Evolutionary conservation across 2,329 filamentous ascomycete species (phyloP), one percentile per base, ranked within the genome.

Genomic region (Dothideomycetidae sp.): DNA sequence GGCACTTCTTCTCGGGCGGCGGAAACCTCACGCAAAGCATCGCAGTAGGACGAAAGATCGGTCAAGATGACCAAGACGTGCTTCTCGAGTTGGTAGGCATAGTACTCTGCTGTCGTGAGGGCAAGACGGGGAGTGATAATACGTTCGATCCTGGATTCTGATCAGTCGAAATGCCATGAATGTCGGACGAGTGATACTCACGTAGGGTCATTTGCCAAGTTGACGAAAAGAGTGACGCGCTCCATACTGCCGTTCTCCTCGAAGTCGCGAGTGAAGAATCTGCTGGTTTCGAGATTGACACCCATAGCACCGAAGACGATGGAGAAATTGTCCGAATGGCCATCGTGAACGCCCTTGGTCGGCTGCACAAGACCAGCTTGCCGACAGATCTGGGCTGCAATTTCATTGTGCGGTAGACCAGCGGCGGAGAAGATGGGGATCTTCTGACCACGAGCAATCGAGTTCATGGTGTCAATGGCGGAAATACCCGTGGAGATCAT

Each of bases 401-500:
- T 96, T 70, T 98, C 90, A 67, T 98, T 98, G 68, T 98, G 92
- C 28, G 92, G 92, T 42, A 98, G 75, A 85, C 90, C 90, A 43
- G 90, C 78, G 38, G 90, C 85, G 16, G 90, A 98, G 75, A 98
- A 98, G 54, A 98, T 98, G 51, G 92, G 90, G 48, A 98, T 98
- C 73, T 98, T 98, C 62, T 98, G 90, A 45, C 90, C 90, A 74
- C 90, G 85, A 47, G 92, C 90, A 61, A 96, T 93, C 35, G 67
- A 71, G 59, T 71, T 71, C 88, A 96, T 96, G 44, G 86, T 93
- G 59, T 96, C 88, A 55, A 98, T 96, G 56, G 90, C 86, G 45
- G 88, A 96, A 61, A 98, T 98, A 76, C 90, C 90, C 33, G 90
- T 98, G 23, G 88, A 90, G 54, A 98, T 96, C 88, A 98, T 98